A percentile compares a stretch with the other conserved stretches of the same genome.
phyloP scores from a whole-genome alignment of 2,329 filamentous ascomycete genomes.

The Acrocalymma vagum region DNA sequence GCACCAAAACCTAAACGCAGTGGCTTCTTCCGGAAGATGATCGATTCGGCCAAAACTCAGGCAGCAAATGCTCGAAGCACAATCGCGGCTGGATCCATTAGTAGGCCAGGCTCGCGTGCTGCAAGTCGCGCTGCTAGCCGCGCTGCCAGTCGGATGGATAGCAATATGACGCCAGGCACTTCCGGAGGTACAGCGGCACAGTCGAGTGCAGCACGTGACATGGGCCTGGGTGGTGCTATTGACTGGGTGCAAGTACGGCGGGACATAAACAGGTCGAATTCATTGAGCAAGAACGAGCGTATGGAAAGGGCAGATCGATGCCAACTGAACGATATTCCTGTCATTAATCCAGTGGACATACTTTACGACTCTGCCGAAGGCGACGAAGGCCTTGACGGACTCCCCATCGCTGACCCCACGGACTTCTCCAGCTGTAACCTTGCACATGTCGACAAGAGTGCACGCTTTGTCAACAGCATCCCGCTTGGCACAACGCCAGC shows the following conservation, averaged over 20 bases:
- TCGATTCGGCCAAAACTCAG: slow-evolving; percentile 92
- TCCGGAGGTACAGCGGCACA: slow-evolving; percentile 55
- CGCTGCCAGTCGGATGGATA: slow-evolving; percentile 42
- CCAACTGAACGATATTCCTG: slow-evolving; percentile 91
- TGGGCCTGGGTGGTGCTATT: slow-evolving; percentile 70
- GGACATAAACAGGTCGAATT: slow-evolving; percentile 95
- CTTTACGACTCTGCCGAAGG: slow-evolving; percentile 86
- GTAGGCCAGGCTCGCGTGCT: slow-evolving; percentile 53
- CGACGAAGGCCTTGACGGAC: slow-evolving; percentile 86
- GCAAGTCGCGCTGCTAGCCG: slow-evolving; percentile 51
- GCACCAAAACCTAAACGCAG: slow-evolving; percentile 80
- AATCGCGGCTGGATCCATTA: slow-evolving; percentile 68
- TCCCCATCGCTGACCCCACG: slow-evolving; percentile 80
- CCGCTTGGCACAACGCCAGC: slow-evolving; percentile 83
- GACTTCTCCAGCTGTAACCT: slow-evolving; percentile 85
- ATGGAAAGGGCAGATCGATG: slow-evolving; percentile 87
- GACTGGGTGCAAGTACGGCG: slow-evolving; percentile 98
- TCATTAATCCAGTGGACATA: slow-evolving; percentile 88
- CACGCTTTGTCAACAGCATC: slow-evolving; percentile 85
- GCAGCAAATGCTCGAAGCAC: slow-evolving; percentile 89
- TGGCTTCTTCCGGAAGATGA: slow-evolving; percentile 94
- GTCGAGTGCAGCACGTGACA: slow-evolving; percentile 68
- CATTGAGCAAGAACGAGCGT: slow-evolving; percentile 86
- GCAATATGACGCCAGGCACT: slow-evolving; percentile 59
- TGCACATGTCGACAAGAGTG: slow-evolving; percentile 91